These are phyloP conservation scores for Asclepias syriaca DNA, from an alignment of 257 asterid genomes.

Conservation along the genomic window DNA sequence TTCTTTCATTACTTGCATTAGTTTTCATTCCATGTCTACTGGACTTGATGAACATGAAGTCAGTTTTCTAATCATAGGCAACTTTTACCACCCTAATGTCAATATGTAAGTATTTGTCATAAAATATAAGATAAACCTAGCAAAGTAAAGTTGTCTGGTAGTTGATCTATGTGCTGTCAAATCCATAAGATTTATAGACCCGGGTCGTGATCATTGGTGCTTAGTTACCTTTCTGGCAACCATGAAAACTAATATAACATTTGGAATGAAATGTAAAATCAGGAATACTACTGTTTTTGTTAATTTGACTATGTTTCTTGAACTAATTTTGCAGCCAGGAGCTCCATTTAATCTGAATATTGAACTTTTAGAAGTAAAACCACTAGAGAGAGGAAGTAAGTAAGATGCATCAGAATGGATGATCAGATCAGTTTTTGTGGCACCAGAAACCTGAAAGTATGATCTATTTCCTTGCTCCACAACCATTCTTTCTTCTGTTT, in stretches of 20 bases:
- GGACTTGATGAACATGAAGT: neutral
- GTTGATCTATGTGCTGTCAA: too few relatives aligned
- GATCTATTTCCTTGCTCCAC: neutral
- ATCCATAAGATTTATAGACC: too few relatives aligned
- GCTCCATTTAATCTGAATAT: conserved; percentile 75
- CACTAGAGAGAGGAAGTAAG: conserved; percentile 43
- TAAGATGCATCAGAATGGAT: neutral
- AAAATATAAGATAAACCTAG: too few relatives aligned
- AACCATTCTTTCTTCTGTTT: neutral
- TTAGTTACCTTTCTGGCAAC: neutral
- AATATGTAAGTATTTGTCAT: too few relatives aligned
- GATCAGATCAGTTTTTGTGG: too few relatives aligned
- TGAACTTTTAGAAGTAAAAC: conserved; percentile 67
- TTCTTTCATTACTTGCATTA: neutral
- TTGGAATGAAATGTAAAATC: neutral
- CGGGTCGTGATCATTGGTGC: too few relatives aligned
- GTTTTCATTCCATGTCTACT: neutral
- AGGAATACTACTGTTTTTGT: neutral
- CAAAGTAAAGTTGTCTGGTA: too few relatives aligned
- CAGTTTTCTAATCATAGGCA: neutral
- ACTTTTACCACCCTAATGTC: neutral
- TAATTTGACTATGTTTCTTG: neutral
- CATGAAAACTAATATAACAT: neutral
- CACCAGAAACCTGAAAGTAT: neutral
- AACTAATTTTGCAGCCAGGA: conserved; percentile 62